A percentile compares a stretch with the other conserved stretches of the same genome.
Evolutionary conservation across 345 rosid species (phyloP).

Genomic region (Leavenworthia alabamica): DNA sequence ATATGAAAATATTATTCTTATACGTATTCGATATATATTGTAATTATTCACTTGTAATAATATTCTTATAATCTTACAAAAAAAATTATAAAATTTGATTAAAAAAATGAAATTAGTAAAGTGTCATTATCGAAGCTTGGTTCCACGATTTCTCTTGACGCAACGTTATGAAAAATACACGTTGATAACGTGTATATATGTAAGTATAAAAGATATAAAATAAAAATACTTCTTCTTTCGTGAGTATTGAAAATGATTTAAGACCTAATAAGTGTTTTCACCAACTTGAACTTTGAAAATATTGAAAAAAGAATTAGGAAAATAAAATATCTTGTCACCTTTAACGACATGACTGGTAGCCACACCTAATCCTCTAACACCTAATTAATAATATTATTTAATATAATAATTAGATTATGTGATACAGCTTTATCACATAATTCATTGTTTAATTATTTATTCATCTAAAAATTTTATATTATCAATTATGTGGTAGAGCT

Average conservation of each 20-base stretch:
- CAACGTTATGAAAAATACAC: constrained; percentile 11
- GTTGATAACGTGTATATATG: constrained; percentile 18
- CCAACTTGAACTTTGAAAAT: constrained; percentile 25
- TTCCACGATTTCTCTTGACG: constrained; percentile 1
- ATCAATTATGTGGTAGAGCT: constrained; percentile 1
- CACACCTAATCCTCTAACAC: constrained; percentile 31
- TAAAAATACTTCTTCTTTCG: not conserved
- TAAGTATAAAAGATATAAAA: not conserved
- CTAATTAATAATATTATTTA: constrained; percentile 23
- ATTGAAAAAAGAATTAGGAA: not conserved
- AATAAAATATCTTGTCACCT: constrained; percentile 19
- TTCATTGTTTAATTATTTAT: not conserved
- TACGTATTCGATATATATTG: too few species aligned
- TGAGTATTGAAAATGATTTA: constrained; percentile 9
- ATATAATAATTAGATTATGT: not conserved
- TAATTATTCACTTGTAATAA: too few species aligned
- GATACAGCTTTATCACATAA: too few species aligned
- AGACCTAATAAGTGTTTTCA: constrained; percentile 27
- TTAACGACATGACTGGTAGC: constrained; percentile 30
- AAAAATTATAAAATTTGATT: not conserved
- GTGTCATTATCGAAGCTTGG: not conserved
- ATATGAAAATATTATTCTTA: too few species aligned
- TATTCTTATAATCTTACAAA: too few species aligned
- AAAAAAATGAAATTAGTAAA: not conserved
- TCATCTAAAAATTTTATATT: not conserved